Evolutionary conservation across 176 grass and related monocot genomes (phyloP).

Genomic region (Areca catechu): DNA sequence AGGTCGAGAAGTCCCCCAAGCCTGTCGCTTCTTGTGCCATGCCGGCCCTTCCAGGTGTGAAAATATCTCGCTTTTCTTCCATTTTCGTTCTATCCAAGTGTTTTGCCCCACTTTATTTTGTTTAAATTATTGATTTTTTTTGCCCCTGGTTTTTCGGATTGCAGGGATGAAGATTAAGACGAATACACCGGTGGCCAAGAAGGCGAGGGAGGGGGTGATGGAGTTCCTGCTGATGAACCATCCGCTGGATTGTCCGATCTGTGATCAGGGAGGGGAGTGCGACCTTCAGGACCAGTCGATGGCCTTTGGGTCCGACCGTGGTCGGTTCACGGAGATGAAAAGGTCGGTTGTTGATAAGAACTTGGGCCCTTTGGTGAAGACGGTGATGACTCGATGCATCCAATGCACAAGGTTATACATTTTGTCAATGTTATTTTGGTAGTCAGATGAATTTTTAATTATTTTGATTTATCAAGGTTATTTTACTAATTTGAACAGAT

Average conservation of each 20-base stretch:
- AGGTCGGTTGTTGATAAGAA: slow-evolving; percentile 96
- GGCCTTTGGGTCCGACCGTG: slow-evolving; percentile 94
- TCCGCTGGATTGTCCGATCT: slow-evolving; percentile 92
- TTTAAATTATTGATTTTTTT: no score
- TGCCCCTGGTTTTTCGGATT: neutral
- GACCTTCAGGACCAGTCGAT: slow-evolving; percentile 98
- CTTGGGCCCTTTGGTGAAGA: slow-evolving; percentile 93
- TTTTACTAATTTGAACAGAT: no score
- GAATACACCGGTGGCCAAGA: slow-evolving; percentile 83
- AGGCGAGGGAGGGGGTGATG: slow-evolving; percentile 99
- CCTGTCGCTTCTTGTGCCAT: slow-evolving; percentile 98
- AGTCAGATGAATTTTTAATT: no score
- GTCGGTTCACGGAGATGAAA: slow-evolving; percentile 97
- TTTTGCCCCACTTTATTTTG: neutral
- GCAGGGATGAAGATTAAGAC: slow-evolving; percentile 99
- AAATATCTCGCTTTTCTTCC: neutral
- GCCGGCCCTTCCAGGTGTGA: slow-evolving; percentile 75
- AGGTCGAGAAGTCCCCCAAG: slow-evolving; percentile 99
- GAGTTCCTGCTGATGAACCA: slow-evolving; percentile 99
- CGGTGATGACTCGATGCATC: slow-evolving; percentile 99
- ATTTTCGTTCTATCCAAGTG: no score
- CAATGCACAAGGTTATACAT: slow-evolving; percentile 85
- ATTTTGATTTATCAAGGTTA: no score
- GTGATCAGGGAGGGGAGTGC: slow-evolving; percentile 92
- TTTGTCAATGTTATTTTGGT: neutral